Percentiles rank a stretch among this genome's conserved stretches.
Conservation (phyloP, 768 basidiomycete genomes). For the Boletus speciosus region DNA sequence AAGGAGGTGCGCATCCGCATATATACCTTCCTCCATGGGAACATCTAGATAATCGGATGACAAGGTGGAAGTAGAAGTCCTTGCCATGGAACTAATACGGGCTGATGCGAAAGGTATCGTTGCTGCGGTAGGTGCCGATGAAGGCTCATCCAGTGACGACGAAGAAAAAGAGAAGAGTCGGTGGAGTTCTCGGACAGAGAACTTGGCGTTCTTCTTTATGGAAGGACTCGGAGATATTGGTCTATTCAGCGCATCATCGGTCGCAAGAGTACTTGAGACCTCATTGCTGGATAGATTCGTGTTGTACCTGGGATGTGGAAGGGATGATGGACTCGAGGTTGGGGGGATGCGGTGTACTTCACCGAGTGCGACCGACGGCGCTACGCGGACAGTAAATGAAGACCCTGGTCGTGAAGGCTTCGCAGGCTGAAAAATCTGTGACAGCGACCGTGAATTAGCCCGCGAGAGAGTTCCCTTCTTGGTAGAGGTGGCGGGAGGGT, state of each 20-base stretch:
- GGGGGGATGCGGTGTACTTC: conserved; percentile 9
- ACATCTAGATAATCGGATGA: conserved; percentile 17
- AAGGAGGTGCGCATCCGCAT: conserved; percentile 13
- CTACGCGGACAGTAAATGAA: conserved; percentile 22
- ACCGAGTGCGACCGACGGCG: conserved; percentile 20
- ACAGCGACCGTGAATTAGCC: conserved; percentile 32
- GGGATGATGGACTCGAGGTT: conserved; percentile 7
- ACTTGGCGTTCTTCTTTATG: conserved; percentile 23
- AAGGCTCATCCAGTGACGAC: conserved; percentile 14
- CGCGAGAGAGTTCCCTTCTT: conserved; percentile 29
- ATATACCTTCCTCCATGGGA: conserved; percentile 16
- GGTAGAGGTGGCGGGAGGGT: conserved; percentile 11
- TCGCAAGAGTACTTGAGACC: conserved; percentile 7
- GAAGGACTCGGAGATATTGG: conserved; percentile 37
- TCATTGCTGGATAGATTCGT: conserved; percentile 23
- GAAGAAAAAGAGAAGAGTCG: conserved; percentile 31
- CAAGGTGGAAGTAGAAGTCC: conserved; percentile 10
- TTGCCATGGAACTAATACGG: background rate
- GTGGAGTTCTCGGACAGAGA: conserved; percentile 38
- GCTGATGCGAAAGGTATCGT: background rate
- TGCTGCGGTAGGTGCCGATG: background rate
- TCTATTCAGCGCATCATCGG: conserved; percentile 14
- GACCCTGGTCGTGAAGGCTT: conserved; percentile 29
- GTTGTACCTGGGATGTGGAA: conserved; percentile 11
- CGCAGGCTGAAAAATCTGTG: conserved; percentile 21